These are phyloP conservation scores for Fusarium succisae DNA, from an alignment of 2,329 filamentous ascomycete genomes.

Conservation along the genomic window DNA sequence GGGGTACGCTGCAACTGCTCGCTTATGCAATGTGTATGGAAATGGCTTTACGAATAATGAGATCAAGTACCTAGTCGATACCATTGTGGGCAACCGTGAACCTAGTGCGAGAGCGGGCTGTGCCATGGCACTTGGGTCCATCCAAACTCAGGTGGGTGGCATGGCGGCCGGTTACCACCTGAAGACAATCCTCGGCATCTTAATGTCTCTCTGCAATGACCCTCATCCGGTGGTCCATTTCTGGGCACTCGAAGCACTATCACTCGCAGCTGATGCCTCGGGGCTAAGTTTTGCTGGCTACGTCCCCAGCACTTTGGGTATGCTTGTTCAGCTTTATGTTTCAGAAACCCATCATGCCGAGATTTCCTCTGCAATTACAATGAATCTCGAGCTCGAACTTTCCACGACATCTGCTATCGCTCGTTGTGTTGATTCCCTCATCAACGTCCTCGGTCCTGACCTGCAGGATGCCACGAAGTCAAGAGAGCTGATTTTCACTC, in stretches of 20 bases:
- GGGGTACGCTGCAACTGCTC: slow-evolving; percentile 84
- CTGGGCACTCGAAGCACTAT: slow-evolving; percentile 91
- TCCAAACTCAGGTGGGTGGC: slow-evolving; percentile 93
- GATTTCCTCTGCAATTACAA: slow-evolving; percentile 79
- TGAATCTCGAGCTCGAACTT: slow-evolving; percentile 88
- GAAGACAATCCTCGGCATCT: slow-evolving; percentile 94
- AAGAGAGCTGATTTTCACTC: slow-evolving; percentile 88
- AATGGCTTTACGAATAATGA: slow-evolving; percentile 89
- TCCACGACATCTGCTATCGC: slow-evolving; percentile 85
- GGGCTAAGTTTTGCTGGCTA: slow-evolving; percentile 92
- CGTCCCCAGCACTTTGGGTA: slow-evolving; percentile 88
- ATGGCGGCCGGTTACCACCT: slow-evolving; percentile 97
- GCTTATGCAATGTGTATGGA: slow-evolving; percentile 84
- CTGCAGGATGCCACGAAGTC: slow-evolving; percentile 91
- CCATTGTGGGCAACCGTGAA: slow-evolving; percentile 92
- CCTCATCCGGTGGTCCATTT: slow-evolving; percentile 95
- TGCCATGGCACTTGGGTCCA: slow-evolving; percentile 90
- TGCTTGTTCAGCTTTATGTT: slow-evolving; percentile 92
- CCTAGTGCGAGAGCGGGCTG: slow-evolving; percentile 93
- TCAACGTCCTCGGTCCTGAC: slow-evolving; percentile 96
- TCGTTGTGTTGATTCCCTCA: slow-evolving; percentile 90
- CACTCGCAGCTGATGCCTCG: slow-evolving; percentile 88
- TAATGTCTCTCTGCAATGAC: slow-evolving; percentile 98
- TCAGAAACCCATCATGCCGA: slow-evolving; percentile 92
- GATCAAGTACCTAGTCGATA: slow-evolving; percentile 92